Conservation (phyloP, 768 basidiomycete species). For the Tricholoma hemisulphureum region DNA sequence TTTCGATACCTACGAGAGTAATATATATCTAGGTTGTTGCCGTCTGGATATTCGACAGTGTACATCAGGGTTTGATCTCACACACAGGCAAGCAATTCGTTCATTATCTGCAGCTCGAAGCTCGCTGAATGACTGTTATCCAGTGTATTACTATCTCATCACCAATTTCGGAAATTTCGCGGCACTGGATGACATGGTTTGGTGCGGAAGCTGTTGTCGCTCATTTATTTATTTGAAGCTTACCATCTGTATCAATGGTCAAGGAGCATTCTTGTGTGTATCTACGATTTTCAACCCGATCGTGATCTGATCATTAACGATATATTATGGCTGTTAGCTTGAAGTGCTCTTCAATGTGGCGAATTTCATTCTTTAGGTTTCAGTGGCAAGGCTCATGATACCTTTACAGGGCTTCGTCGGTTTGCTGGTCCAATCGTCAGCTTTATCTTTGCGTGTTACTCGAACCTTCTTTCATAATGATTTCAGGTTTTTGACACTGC, state of each 20-base stretch:
- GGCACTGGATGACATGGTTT: conserved; percentile 41
- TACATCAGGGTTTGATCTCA: conserved; percentile 53
- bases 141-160: conserved; percentile 55
- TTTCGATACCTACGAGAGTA: background rate
- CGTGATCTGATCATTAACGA: background rate
- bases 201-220: conserved; percentile 32
- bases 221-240: background rate
- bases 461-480: background rate
- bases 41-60: conserved; percentile 49
- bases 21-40: conserved; percentile 38
- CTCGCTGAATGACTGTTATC: background rate
- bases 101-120: background rate
- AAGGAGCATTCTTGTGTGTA: conserved; percentile 50
- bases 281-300: conserved; percentile 12
- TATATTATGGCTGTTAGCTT: conserved; percentile 30
- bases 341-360: conserved; percentile 59
- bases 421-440: conserved; percentile 53
- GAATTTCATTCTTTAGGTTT: background rate
- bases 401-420: conserved; percentile 47
- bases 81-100: conserved; percentile 41
- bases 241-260: background rate
- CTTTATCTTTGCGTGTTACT: background rate
- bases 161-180: conserved; percentile 48
- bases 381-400: background rate
- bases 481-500: conserved; percentile 40